Base-by-base conservation (phyloP, 352 stramenopile genomes). In the Globisporangium takayamanum region DNA sequence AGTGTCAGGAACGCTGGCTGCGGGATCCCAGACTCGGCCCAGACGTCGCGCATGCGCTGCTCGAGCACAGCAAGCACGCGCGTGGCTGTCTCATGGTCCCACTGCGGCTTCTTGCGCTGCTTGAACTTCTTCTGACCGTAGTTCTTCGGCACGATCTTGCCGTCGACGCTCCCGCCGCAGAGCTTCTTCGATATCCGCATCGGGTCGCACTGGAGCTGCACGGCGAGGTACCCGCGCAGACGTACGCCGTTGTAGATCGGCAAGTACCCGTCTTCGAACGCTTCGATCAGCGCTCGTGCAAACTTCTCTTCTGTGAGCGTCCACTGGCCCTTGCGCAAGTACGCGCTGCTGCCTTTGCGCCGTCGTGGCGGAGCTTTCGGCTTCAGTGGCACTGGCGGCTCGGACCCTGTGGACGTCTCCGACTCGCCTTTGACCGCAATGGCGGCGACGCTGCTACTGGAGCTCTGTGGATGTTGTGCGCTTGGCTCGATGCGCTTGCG, bases 151-250 rank as follows among this genome's bases (percentile, higher is more conserved):
- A 92, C 75, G 6, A 63, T 62, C 50, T 87, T 87, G 49, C 78
- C 78, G 50, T 88, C 78, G 47, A 92, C 83, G 10, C 66, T 72
- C 3, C 80, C 80, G 11, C 78, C 78, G 50, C 80, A 89, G 33
- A 92, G 69, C 47, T 92, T 92, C 68, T 92, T 92, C 18, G 78
- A 89, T 42, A 92, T 76, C 12, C 83, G 70, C 83, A 92, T 92
- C 39, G 83, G 83, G 39, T 90, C 83, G 44, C 83, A 92, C 51
- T 91, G 80, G 25, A 92, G 62, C 52, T 89, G 80, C 30, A 88
- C 73, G 2, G 80, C 83, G 53, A 92, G 66, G 62, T 89, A 92
- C 2, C 83, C 83, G 54, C 83, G 80, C 0, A 92, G 39, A 18
- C 77, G 76, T 36, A 89, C 88, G 25, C 79, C 79, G 25, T 75